Evolutionary conservation across 345 rosid species (phyloP), one percentile per base, ranked within the genome.

Genomic region (Gossypium longicalyx): DNA sequence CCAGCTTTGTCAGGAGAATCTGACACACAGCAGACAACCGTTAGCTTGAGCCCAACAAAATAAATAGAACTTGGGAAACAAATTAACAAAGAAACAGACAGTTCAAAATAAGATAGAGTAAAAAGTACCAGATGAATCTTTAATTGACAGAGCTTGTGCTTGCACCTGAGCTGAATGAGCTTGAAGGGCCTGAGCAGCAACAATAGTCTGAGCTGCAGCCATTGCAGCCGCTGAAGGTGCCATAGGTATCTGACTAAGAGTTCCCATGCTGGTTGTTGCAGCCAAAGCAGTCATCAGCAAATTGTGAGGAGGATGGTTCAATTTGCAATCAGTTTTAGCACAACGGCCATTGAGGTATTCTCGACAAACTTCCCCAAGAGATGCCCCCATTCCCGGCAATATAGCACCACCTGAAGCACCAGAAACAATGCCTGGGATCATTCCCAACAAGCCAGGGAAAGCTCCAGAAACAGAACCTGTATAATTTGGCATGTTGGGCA

Each of bases 201-300:
- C 93, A 80, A 94, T 94, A 51, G 98, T 98, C 82, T 94, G 98
- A 71, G 98, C 98, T 81, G 98, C 98, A 87, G 98, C 98, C 99
- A 93, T 95, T 52, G 99, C 99, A 74, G 98, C 99, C 41, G 99
- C 99, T 47, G 99, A 95, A 85, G 98, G 99, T 11, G 99, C 97
- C 98, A 95, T 93, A 27, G 98, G 99, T 20, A 90, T 94, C 85
- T 91, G 97, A 82, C 96, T 95, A 13, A 91, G 85, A 71, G 85
- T 89, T 70, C 99, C 91, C 97, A 91, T 88, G 75, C 88, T 81
- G 23, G 98, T 90, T n/a, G 98, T 87, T 60, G 97, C 94, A 80
- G 98, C 97, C 66, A 95, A 90, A 19, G 98, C 98, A 72, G 94
- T 86, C 99, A 95, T 93, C 78, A 91, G 84, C 86, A 91, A 83